Evolutionary conservation across 2,329 filamentous ascomycete species (phyloP).

Genomic region (Ploettnerulaceae sp.): DNA sequence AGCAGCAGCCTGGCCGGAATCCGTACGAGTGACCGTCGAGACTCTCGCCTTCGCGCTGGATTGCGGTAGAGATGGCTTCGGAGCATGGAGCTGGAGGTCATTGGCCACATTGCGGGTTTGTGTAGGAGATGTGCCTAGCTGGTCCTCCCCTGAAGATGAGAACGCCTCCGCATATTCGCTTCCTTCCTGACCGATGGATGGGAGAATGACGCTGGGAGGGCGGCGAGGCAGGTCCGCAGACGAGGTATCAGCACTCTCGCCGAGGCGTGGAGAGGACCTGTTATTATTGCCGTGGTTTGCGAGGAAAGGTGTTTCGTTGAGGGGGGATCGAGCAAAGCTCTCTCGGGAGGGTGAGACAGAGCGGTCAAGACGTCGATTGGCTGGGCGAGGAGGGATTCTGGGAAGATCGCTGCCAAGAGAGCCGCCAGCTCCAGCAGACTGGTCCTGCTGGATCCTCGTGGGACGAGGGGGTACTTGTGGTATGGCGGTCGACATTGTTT

Average conservation of each 20-base stretch:
- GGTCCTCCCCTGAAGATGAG: constrained; percentile 42
- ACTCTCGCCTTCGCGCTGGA: constrained; percentile 80
- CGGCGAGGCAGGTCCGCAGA: constrained; percentile 46
- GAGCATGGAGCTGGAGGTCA: constrained; percentile 82
- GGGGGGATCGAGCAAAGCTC: constrained; percentile 77
- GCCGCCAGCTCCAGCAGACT: constrained; percentile 35
- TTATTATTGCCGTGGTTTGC: constrained; percentile 33
- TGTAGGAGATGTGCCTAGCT: constrained; percentile 48
- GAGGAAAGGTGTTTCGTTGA: constrained; percentile 63
- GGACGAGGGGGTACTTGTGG: constrained; percentile 60
- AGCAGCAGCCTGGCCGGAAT: constrained; percentile 81
- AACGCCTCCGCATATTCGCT: constrained; percentile 71
- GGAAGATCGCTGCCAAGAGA: constrained; percentile 48
- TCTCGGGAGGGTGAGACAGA: constrained; percentile 73
- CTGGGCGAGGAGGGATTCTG: constrained; percentile 73
- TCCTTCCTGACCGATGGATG: constrained; percentile 84
- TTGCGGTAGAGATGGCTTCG: constrained; percentile 77
- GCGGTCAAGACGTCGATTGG: constrained; percentile 60
- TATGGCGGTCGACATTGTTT: constrained; percentile 38
- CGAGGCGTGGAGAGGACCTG: constrained; percentile 36
- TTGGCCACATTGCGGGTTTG: constrained; percentile 74
- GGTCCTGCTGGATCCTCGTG: constrained; percentile 41
- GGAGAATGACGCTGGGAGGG: constrained; percentile 71
- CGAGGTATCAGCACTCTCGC: constrained; percentile 35
- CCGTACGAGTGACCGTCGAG: constrained; percentile 79